Percentiles rank a stretch among this genome's conserved stretches.
These are phyloP conservation scores for Pisolithus tinctorius DNA, from an alignment of 768 basidiomycete genomes.

Conservation along the genomic window DNA sequence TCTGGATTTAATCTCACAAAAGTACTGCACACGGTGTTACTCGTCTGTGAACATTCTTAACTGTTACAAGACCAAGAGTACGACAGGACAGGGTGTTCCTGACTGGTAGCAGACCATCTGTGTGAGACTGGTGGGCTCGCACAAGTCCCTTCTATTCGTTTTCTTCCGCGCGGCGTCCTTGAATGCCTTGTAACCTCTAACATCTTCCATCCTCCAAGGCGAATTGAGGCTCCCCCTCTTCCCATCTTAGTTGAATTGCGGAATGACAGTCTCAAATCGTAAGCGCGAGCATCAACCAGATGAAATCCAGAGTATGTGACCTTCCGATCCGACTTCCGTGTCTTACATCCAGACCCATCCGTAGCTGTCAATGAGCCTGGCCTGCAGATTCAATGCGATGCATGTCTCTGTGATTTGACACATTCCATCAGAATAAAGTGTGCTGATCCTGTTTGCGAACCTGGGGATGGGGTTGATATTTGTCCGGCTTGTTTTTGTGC, in stretches of 20 bases:
- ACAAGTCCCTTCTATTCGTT: too few species aligned
- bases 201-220: too few species aligned
- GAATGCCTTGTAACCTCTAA: too few species aligned
- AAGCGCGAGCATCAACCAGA: conserved; percentile 59
- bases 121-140: too few species aligned
- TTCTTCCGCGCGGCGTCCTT: too few species aligned
- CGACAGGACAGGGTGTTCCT: too few species aligned
- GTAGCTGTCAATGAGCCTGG: conserved; percentile 77
- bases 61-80: too few species aligned
- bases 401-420: conserved; percentile 82
- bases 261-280: conserved; percentile 62
- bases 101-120: too few species aligned
- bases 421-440: conserved; percentile 97
- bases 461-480: conserved; percentile 80
- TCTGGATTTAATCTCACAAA: too few species aligned
- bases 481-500: conserved; percentile 90
- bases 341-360: conserved; percentile 10
- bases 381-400: conserved; percentile 77
- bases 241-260: not conserved
- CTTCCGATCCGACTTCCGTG: not conserved
- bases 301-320: conserved; percentile 52
- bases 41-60: too few species aligned
- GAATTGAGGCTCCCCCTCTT: not conserved
- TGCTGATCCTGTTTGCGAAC: conserved; percentile 71
- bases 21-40: too few species aligned